These are phyloP conservation scores for Malus sylvestris DNA, from an alignment of 306 rosid genomes.

Conservation along the genomic window DNA sequence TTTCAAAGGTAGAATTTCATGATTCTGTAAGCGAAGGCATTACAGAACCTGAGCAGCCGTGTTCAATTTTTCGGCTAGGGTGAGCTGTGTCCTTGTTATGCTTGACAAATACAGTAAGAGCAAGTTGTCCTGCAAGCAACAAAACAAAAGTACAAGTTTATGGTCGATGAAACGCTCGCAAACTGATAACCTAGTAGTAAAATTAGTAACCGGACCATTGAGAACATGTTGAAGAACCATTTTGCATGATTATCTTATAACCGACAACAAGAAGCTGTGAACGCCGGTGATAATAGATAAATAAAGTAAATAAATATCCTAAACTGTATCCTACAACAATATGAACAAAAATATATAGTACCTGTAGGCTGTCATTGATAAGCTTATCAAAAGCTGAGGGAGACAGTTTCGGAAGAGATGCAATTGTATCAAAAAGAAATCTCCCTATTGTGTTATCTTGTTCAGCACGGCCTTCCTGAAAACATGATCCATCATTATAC, in stretches of 20 bases:
- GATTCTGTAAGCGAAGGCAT: neutral
- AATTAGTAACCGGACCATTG: neutral
- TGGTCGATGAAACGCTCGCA: neutral
- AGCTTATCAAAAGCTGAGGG: constrained; percentile 72
- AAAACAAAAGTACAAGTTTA: neutral
- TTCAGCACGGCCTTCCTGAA: constrained; percentile 67
- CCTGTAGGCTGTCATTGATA: constrained; percentile 77
- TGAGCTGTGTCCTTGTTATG: constrained; percentile 79
- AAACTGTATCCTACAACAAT: neutral
- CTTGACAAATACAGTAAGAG: constrained; percentile 78
- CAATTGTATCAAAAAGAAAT: constrained; percentile 57
- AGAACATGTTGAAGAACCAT: neutral
- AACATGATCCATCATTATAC: neutral
- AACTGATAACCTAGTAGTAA: neutral
- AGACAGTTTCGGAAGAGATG: constrained; percentile 69
- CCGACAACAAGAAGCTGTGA: neutral
- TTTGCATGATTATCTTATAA: neutral
- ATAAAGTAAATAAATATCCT: neutral
- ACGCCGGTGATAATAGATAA: neutral
- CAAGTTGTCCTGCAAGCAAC: constrained; percentile 61
- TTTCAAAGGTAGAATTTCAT: neutral
- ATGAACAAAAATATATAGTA: constrained; percentile 5
- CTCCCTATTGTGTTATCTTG: constrained; percentile 75
- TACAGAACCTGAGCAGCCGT: constrained; percentile 93
- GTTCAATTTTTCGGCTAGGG: constrained; percentile 87